Conservation (phyloP, 2,329 filamentous ascomycete genomes). For the Neopestalotiopsis sp. region DNA sequence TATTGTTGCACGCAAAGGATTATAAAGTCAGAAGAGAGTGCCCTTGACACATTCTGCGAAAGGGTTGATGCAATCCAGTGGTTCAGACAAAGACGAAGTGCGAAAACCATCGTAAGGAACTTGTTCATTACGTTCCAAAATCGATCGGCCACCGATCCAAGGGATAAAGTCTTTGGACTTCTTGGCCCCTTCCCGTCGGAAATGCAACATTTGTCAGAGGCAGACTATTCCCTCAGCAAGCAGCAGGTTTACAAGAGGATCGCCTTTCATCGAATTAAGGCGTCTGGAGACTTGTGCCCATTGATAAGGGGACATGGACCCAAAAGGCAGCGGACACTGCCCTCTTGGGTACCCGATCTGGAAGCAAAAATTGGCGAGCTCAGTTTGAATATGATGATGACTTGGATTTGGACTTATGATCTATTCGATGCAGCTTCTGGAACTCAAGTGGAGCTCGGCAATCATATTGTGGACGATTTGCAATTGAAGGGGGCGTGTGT, state of each 20-base stretch:
- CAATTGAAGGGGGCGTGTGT: background rate
- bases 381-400: rapidly evolving
- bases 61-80: background rate
- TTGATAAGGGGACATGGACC: background rate
- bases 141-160: background rate
- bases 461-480: background rate
- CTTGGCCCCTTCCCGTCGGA: background rate
- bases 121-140: background rate
- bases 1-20: too few species aligned
- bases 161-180: background rate
- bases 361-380: background rate
- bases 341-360: background rate
- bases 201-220: slow-evolving; percentile 28
- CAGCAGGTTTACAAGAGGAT: background rate
- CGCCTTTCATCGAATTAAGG: background rate
- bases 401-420: background rate
- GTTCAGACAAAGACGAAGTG: background rate
- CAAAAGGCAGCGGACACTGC: background rate
- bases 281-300: background rate
- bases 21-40: background rate
- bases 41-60: background rate
- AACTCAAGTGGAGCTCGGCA: background rate
- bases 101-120: background rate
- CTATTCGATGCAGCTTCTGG: background rate
- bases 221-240: background rate